These are phyloP conservation scores for Colletotrichum sp. DNA, from an alignment of 2,329 filamentous ascomycete genomes.

Conservation along the genomic window DNA sequence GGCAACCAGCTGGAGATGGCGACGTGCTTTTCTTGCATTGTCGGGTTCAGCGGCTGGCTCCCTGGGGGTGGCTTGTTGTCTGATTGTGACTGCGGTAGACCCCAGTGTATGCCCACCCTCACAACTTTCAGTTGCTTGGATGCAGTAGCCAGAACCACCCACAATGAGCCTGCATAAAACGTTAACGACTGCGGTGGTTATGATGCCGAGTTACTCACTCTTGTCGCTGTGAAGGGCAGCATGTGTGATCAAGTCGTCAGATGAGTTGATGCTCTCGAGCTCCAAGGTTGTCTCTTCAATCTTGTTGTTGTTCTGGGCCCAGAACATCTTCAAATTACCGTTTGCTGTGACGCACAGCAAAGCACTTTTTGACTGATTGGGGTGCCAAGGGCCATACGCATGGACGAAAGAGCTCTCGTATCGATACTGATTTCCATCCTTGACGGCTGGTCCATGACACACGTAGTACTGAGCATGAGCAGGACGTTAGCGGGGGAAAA, in stretches of 20 bases:
- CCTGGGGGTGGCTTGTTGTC: slow-evolving; percentile 59
- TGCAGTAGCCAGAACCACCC: slow-evolving; percentile 65
- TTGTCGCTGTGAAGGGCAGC: slow-evolving; percentile 78
- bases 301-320: slow-evolving; percentile 74
- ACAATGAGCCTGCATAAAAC: slow-evolving; percentile 20
- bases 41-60: slow-evolving; percentile 53
- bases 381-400: slow-evolving; percentile 75
- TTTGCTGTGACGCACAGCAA: slow-evolving; percentile 78
- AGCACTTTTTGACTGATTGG: slow-evolving; percentile 72
- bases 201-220: slow-evolving; percentile 51
- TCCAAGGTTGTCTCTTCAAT: slow-evolving; percentile 78
- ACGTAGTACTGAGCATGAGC: slow-evolving; percentile 41
- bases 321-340: slow-evolving; percentile 77
- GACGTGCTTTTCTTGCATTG: slow-evolving; percentile 60
- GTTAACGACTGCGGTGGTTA: neutral
- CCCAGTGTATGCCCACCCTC: slow-evolving; percentile 78
- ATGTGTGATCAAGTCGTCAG: slow-evolving; percentile 80
- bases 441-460: slow-evolving; percentile 67
- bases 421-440: slow-evolving; percentile 66
- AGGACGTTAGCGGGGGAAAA: neutral
- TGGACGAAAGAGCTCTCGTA: slow-evolving; percentile 72
- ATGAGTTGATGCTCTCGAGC: slow-evolving; percentile 73
- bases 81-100: slow-evolving; percentile 50
- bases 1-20: slow-evolving; percentile 63
- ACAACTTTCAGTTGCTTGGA: slow-evolving; percentile 78